phyloP scores from a whole-genome alignment of 1,139 yeast genomes.

The Debaryomyces sp. region DNA sequence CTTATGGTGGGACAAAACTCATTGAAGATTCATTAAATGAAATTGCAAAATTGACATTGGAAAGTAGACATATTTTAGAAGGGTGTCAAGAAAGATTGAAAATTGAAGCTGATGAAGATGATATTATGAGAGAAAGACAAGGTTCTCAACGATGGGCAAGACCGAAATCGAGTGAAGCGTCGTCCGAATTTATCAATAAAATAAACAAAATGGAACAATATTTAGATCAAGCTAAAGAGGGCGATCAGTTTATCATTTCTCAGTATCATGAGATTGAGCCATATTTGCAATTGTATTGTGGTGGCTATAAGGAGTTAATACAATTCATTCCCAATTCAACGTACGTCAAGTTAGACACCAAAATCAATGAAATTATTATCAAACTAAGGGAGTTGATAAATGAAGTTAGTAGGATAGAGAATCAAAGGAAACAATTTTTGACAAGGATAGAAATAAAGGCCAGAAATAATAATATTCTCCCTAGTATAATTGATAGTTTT shows the following conservation, averaged over 20 bases:
- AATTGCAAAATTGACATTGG: slow-evolving; percentile 43
- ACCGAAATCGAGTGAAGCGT: slow-evolving; percentile 39
- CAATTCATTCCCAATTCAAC: slow-evolving; percentile 54
- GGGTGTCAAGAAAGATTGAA: slow-evolving; percentile 52
- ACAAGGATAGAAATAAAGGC: slow-evolving; percentile 48
- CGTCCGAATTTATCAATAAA: slow-evolving; percentile 36
- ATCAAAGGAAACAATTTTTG: slow-evolving; percentile 41
- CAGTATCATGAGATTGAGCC: slow-evolving; percentile 49
- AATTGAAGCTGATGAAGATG: slow-evolving; percentile 61
- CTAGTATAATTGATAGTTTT: slow-evolving; percentile 53
- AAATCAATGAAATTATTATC: slow-evolving; percentile 35
- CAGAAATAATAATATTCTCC: slow-evolving; percentile 51
- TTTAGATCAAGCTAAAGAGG: slow-evolving; percentile 58
- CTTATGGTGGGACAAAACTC: slow-evolving; percentile 53
- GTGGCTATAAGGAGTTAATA: slow-evolving; percentile 43
- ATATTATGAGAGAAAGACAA: slow-evolving; percentile 45
- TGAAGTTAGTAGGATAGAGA: slow-evolving; percentile 28
- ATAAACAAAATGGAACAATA: slow-evolving; percentile 51
- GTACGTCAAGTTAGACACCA: slow-evolving; percentile 43
- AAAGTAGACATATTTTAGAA: slow-evolving; percentile 38
- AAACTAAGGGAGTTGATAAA: slow-evolving; percentile 44
- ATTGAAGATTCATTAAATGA: slow-evolving; percentile 50
- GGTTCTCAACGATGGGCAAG: slow-evolving; percentile 58
- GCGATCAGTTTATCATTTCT: slow-evolving; percentile 56
- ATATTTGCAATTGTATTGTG: slow-evolving; percentile 46